phyloP scores from a whole-genome alignment of 1,284 basidiomycete species.

The Sphagnurus paluster region DNA sequence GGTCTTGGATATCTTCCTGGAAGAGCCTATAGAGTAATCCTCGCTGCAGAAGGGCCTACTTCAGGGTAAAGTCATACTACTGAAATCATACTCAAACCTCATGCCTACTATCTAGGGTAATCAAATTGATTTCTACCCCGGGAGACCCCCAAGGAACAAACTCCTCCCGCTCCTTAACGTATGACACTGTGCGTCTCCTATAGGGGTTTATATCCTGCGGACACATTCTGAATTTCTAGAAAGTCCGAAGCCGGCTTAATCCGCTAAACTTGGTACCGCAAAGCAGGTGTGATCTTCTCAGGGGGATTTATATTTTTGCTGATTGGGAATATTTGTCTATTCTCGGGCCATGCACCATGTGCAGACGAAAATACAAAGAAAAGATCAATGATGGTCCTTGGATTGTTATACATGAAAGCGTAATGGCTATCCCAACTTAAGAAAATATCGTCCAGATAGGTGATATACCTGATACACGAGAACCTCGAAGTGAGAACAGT shows the following conservation, averaged over 20 bases:
- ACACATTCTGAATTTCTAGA: neutral
- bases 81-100: neutral
- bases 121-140: conserved; percentile 32
- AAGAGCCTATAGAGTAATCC: conserved; percentile 34
- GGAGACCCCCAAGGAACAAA: conserved; percentile 18
- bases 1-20: conserved; percentile 39
- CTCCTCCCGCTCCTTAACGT: conserved; percentile 10
- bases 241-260: conserved; percentile 14
- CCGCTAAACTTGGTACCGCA: neutral
- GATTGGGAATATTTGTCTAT: too few species aligned
- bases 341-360: too few species aligned
- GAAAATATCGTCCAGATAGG: too few species aligned
- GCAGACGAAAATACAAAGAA: too few species aligned
- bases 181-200: conserved; percentile 13
- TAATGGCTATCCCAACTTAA: too few species aligned
- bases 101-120: conserved; percentile 15
- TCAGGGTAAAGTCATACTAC: conserved; percentile 28
- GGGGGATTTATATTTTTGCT: neutral
- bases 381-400: too few species aligned
- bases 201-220: neutral
- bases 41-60: conserved; percentile 31
- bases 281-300: neutral
- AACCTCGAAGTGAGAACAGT: too few species aligned
- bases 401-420: too few species aligned
- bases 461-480: too few species aligned